Evolutionary conservation across 768 basidiomycete species (phyloP), one percentile per base, ranked within the genome.

Genomic region (Lactifluus echinatus): DNA sequence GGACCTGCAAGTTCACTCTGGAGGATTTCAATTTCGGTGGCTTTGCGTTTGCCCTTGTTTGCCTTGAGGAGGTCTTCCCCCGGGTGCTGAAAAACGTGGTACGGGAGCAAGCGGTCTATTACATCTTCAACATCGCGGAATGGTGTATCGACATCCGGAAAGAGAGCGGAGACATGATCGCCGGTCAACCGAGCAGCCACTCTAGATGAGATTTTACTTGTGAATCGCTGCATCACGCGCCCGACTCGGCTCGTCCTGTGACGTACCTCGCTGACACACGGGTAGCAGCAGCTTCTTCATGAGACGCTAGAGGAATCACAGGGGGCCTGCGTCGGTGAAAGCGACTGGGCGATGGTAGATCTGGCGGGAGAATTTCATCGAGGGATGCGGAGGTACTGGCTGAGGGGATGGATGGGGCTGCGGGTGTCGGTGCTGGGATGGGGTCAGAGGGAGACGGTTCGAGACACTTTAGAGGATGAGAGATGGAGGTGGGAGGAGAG

Each of bases 41-140:
- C 84, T 63, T 79, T 87, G 56, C 74, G 76, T 66, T 89, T 89
- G 12, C 84, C 83, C 67, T 87, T 87, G 48, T 67, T 62, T n/a
- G 21, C 42, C 23, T 39, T 56, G 5, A 71, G 68, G 61, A 88
- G 62, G 62, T 92, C 89, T 44, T 85, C 83, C 55, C 70, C 71
- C 0, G 88, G 88, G 57, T 88, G 85, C 61, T 85, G 85, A 62
- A 84, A 89, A 49, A 91, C 70, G 65, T 92, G 89, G 64, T 88
- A 91, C 0, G 89, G 88, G 21, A 91, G 73, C 21, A 92, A 74
- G 49, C 88, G 78, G n/a, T 79, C 76, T 23, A 89, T 74, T 2
- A 75, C 84, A 66, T 92, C 89, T 5, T 70, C 65, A 8, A 74
- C 69, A 64, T 87, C 81, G 14, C 64, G 59, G 63, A 92, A 92